Conservation (phyloP, 805 yeast species). For the Saccharomycopsis olivae region DNA sequence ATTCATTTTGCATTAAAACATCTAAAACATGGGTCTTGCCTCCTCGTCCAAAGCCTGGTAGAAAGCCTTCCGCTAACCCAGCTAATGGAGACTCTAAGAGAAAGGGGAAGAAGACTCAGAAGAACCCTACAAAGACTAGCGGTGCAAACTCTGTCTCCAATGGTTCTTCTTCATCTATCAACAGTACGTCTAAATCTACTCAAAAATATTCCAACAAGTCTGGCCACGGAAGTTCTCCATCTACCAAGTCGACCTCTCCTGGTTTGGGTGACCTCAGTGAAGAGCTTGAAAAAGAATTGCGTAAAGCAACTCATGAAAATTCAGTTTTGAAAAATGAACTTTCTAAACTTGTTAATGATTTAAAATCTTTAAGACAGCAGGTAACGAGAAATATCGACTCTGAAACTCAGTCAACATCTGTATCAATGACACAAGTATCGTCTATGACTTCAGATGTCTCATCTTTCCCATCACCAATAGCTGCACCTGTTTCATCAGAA, state of each 20-base stretch:
- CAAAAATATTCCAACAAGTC: background rate
- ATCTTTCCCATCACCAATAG: background rate
- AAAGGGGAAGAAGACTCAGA: constrained; percentile 80
- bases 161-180: too few relatives aligned
- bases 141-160: too few relatives aligned
- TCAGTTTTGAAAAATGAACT: constrained; percentile 33
- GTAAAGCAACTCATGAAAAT: constrained; percentile 35
- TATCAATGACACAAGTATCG: background rate
- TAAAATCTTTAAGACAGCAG: constrained; percentile 27
- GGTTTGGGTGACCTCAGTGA: too few relatives aligned
- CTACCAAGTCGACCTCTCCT: background rate
- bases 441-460: background rate
- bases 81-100: constrained; percentile 43
- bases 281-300: constrained; percentile 30
- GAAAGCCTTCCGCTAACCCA: constrained; percentile 26
- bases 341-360: constrained; percentile 33
- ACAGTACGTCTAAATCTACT: too few relatives aligned
- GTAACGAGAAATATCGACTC: constrained; percentile 2
- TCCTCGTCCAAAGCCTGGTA: constrained; percentile 39
- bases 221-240: background rate
- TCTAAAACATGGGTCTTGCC: constrained; percentile 40
- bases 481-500: background rate
- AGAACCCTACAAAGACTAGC: constrained; percentile 64
- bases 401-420: background rate
- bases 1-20: constrained; percentile 24